Conservation (phyloP, 495 filamentous ascomycete genomes). For the Aspergillus diversus region DNA sequence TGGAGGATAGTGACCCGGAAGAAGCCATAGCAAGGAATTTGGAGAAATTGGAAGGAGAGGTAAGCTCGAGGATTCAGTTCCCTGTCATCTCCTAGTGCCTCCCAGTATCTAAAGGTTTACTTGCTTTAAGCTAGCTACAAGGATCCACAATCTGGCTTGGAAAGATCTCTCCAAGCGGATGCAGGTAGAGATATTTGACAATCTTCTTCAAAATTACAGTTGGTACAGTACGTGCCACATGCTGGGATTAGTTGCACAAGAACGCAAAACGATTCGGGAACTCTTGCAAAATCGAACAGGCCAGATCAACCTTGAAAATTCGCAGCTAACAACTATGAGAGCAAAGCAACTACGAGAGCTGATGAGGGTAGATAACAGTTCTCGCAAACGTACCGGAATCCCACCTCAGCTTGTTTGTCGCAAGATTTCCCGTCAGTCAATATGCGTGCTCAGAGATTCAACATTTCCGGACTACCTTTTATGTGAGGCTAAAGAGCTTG, state of each 20-base stretch:
- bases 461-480: conserved; percentile 26
- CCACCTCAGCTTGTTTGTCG: conserved; percentile 31
- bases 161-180: conserved; percentile 36
- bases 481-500: conserved; percentile 34
- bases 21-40: conserved; percentile 11
- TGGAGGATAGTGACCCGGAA: conserved; percentile 32
- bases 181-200: conserved; percentile 41
- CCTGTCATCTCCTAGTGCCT: not conserved
- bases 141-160: conserved; percentile 26
- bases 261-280: conserved; percentile 22
- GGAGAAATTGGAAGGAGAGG: conserved; percentile 10
- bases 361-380: conserved; percentile 36
- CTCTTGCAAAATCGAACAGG: conserved; percentile 27
- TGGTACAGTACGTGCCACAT: conserved; percentile 24
- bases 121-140: not conserved
- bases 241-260: conserved; percentile 33
- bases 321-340: conserved; percentile 33
- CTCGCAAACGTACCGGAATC: conserved; percentile 17
- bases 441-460: conserved; percentile 16
- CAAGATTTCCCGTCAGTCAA: conserved; percentile 21
- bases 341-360: conserved; percentile 34
- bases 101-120: too few relatives aligned
- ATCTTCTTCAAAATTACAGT: conserved; percentile 27
- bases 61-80: conserved; percentile 10
- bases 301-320: conserved; percentile 35